Evolutionary conservation across 768 basidiomycete species (phyloP).

Genomic region (Trametes coccinea): DNA sequence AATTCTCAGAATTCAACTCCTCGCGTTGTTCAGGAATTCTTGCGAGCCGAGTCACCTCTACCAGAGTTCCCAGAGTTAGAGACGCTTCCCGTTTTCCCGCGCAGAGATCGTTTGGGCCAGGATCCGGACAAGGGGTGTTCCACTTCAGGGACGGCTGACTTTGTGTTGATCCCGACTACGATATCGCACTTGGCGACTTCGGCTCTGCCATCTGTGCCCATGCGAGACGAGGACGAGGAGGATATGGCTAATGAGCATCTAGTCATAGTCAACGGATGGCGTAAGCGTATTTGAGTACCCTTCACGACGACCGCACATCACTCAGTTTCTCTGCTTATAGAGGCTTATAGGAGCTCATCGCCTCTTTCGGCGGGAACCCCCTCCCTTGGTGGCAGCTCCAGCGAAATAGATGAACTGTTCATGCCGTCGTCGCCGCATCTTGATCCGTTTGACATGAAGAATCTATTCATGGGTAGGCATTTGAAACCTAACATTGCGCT

Average conservation of each 20-base stretch:
- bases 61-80: conserved; percentile 28
- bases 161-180: conserved; percentile 4
- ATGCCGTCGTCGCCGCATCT: conserved; percentile 44
- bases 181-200: conserved; percentile 30
- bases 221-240: conserved; percentile 40
- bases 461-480: conserved; percentile 47
- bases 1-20: neutral
- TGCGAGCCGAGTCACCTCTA: conserved; percentile 34
- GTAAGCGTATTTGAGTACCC: conserved; percentile 39
- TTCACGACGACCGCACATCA: neutral
- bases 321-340: conserved; percentile 3
- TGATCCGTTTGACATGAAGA: neutral
- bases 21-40: conserved; percentile 30
- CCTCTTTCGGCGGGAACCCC: conserved; percentile 30
- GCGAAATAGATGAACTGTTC: conserved; percentile 56
- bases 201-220: conserved; percentile 31
- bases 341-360: conserved; percentile 24
- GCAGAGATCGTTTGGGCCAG: conserved; percentile 27
- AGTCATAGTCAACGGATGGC: conserved; percentile 63
- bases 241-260: conserved; percentile 53
- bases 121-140: neutral
- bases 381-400: conserved; percentile 40
- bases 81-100: conserved; percentile 53
- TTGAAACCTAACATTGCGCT: neutral
- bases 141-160: neutral